phyloP scores from a whole-genome alignment of 306 rosid species.

The Quercus ilex region DNA sequence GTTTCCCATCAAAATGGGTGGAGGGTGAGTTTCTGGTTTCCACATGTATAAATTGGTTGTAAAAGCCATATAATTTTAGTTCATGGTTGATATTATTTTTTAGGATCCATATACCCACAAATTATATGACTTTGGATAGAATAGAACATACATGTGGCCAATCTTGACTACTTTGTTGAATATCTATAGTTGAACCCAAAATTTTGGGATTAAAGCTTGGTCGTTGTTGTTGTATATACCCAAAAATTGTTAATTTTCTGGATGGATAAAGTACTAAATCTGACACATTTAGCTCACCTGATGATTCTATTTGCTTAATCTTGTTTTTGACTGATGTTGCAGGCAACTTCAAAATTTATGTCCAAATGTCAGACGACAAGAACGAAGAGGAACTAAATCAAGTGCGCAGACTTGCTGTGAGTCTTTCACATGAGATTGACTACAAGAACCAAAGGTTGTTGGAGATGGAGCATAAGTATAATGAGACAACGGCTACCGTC shows the following conservation, averaged over 20 bases:
- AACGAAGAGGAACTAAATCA: constrained; percentile 8
- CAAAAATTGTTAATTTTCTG: not conserved
- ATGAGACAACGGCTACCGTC: not conserved
- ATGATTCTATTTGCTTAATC: not conserved
- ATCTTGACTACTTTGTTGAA: too few relatives aligned
- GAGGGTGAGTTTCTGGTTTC: not conserved
- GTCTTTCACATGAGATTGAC: constrained; percentile 22
- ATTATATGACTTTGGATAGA: too few relatives aligned
- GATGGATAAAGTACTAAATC: not conserved
- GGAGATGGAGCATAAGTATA: constrained; percentile 22
- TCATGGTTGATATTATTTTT: too few relatives aligned
- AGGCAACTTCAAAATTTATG: constrained; percentile 20
- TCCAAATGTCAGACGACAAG: constrained; percentile 12
- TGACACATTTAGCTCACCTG: not conserved
- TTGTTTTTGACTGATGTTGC: not conserved
- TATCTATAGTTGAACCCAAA: too few relatives aligned
- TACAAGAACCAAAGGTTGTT: constrained; percentile 9
- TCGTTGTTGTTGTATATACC: too few relatives aligned
- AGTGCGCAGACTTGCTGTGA: constrained; percentile 11
- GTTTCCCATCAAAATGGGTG: not conserved
- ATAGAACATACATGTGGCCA: too few relatives aligned
- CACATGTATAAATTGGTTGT: not conserved
- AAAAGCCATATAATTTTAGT: not conserved
- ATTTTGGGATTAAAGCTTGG: too few relatives aligned
- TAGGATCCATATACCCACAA: too few relatives aligned